A percentile compares a stretch with the other conserved stretches of the same genome.
Evolutionary conservation across 2,329 filamentous ascomycete species (phyloP).

Genomic region (Alternaria longipes): DNA sequence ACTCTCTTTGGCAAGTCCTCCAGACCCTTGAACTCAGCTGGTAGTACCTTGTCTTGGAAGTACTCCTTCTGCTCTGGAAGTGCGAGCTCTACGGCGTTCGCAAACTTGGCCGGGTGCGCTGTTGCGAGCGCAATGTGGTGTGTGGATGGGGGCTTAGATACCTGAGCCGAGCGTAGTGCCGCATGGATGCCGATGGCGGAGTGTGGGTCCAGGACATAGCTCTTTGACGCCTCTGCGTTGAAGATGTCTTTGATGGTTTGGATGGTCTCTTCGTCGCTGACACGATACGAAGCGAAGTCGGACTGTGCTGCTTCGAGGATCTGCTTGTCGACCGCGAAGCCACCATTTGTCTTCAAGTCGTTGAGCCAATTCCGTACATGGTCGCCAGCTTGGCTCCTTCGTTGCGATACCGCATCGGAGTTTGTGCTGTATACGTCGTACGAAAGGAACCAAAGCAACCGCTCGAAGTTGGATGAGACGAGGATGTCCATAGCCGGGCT

Average conservation of each 20-base stretch:
- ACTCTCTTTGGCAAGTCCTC: conserved; percentile 79
- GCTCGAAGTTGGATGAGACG: conserved; percentile 95
- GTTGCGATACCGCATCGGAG: conserved; percentile 53
- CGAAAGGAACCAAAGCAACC: conserved; percentile 91
- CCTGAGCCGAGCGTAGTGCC: conserved; percentile 71
- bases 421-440: conserved; percentile 60
- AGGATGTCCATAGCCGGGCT: conserved; percentile 98
- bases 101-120: conserved; percentile 95
- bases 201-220: conserved; percentile 92
- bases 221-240: conserved; percentile 57
- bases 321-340: conserved; percentile 80
- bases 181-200: conserved; percentile 86
- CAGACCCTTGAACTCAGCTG: conserved; percentile 81
- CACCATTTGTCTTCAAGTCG: conserved; percentile 80
- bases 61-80: conserved; percentile 77
- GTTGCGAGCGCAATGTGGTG: conserved; percentile 88
- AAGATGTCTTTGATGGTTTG: conserved; percentile 58
- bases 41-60: conserved; percentile 79
- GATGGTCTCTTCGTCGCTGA: conserved; percentile 63
- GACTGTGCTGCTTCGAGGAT: conserved; percentile 75
- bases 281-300: conserved; percentile 82
- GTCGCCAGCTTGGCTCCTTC: conserved; percentile 67
- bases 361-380: conserved; percentile 81
- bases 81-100: conserved; percentile 81
- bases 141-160: conserved; percentile 58